Conservation (phyloP, 208 protist genomes). For the Acanthamoeba castellanii region DNA sequence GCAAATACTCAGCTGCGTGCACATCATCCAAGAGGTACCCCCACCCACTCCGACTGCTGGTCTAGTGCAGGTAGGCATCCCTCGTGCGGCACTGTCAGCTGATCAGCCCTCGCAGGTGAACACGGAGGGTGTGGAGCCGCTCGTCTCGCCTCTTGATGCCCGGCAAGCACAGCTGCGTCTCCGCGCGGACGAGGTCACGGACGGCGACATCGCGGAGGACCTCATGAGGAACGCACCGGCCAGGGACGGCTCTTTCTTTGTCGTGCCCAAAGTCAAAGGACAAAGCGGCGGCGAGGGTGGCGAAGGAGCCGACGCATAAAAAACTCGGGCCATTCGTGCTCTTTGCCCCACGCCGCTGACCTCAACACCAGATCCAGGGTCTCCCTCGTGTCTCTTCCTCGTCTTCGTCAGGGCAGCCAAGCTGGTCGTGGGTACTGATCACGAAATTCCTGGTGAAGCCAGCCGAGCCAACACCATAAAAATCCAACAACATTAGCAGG, state of each 20-base stretch:
- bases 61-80: not conserved
- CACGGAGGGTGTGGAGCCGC: constrained; percentile 28
- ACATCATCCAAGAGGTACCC: constrained; percentile 55
- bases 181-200: constrained; percentile 18
- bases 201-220: constrained; percentile 12
- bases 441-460: not conserved
- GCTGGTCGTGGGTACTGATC: not conserved
- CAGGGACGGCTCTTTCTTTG: constrained; percentile 7
- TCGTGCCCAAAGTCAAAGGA: constrained; percentile 43
- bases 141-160: constrained; percentile 30
- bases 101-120: not conserved
- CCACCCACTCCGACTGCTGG: not conserved
- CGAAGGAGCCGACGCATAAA: not conserved
- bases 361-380: not conserved
- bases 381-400: not conserved
- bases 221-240: constrained; percentile 21
- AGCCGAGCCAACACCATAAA: too few relatives aligned
- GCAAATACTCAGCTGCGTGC: constrained; percentile 39
- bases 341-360: not conserved
- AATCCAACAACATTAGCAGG: too few relatives aligned
- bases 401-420: too few relatives aligned
- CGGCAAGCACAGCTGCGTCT: constrained; percentile 9
- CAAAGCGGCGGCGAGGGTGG: constrained; percentile 30
- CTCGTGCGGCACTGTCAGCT: not conserved
- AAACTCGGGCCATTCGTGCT: not conserved